Percentiles rank a stretch among this genome's conserved stretches.
phyloP scores from a whole-genome alignment of 139 green algal species.

The Chloropicon primus region DNA sequence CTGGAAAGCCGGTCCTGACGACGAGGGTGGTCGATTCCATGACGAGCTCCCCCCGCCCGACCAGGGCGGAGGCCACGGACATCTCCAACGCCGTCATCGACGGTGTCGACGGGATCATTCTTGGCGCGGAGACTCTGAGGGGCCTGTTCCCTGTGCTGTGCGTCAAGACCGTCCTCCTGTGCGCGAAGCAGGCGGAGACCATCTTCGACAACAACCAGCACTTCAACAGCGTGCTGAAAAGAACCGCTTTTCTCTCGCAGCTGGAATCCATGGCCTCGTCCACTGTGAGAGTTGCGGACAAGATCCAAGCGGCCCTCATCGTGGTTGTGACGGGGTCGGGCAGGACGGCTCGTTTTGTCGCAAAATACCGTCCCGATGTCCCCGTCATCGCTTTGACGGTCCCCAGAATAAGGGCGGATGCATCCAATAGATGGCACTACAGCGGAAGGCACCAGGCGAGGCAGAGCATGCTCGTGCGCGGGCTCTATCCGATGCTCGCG shows the following conservation, averaged over 20 bases:
- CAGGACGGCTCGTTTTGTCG: conserved; percentile 60
- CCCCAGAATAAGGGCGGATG: conserved; percentile 59
- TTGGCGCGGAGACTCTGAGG: conserved; percentile 67
- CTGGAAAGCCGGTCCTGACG: conserved; percentile 73
- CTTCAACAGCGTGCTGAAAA: conserved; percentile 44
- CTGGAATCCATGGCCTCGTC: conserved; percentile 69
- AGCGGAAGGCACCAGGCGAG: conserved; percentile 45
- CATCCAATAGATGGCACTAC: conserved; percentile 59
- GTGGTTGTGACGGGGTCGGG: conserved; percentile 69
- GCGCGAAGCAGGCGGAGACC: conserved; percentile 41
- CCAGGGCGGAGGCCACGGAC: conserved; percentile 78
- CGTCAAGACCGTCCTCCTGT: conserved; percentile 51
- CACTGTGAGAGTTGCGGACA: conserved; percentile 73
- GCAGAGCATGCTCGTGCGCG: conserved; percentile 59
- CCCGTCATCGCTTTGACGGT: conserved; percentile 80
- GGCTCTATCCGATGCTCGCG: conserved; percentile 71
- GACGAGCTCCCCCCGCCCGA: conserved; percentile 61
- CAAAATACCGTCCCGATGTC: conserved; percentile 68
- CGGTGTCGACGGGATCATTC: conserved; percentile 73
- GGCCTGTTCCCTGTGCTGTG: conserved; percentile 57
- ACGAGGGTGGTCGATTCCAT: conserved; percentile 85
- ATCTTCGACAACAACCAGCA: conserved; percentile 47
- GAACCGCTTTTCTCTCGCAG: conserved; percentile 36
- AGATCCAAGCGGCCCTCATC: conserved; percentile 54
- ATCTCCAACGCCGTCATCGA: conserved; percentile 82